These are phyloP conservation scores for Neurospora sublineolata DNA, from an alignment of 495 filamentous ascomycete species.

Conservation along the genomic window DNA sequence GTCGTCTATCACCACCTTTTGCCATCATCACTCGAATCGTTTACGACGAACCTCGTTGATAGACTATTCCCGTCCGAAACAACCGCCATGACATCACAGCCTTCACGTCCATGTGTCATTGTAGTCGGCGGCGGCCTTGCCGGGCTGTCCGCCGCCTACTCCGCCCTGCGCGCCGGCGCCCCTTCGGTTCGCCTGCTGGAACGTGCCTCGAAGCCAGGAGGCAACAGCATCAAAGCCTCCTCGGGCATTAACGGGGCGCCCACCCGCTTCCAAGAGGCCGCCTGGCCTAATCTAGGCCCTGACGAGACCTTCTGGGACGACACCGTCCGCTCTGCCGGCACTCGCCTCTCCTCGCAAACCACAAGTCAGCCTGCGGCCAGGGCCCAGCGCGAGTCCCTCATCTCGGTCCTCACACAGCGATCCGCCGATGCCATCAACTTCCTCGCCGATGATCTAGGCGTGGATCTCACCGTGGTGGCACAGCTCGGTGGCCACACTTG, in stretches of 20 bases:
- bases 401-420: constrained; percentile 27
- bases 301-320: constrained; percentile 40
- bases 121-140: constrained; percentile 43
- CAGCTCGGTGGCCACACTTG: constrained; percentile 42
- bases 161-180: constrained; percentile 33
- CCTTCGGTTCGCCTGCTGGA: constrained; percentile 40
- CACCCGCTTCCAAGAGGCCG: constrained; percentile 37
- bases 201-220: constrained; percentile 42
- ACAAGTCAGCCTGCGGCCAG: constrained; percentile 1
- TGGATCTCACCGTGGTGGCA: constrained; percentile 44
- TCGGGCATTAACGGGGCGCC: constrained; percentile 51
- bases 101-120: constrained; percentile 23
- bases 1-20: constrained; percentile 6
- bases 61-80: neutral
- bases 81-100: neutral
- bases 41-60: neutral
- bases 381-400: constrained; percentile 27
- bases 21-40: neutral
- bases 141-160: constrained; percentile 37
- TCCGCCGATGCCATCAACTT: constrained; percentile 38
- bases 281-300: constrained; percentile 6
- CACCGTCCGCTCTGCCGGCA: constrained; percentile 38
- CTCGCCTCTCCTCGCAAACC: constrained; percentile 9
- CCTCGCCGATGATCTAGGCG: constrained; percentile 38
- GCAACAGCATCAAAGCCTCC: constrained; percentile 52